Conservation (phyloP, 768 basidiomycete species). For the Heimioporus sp. region DNA sequence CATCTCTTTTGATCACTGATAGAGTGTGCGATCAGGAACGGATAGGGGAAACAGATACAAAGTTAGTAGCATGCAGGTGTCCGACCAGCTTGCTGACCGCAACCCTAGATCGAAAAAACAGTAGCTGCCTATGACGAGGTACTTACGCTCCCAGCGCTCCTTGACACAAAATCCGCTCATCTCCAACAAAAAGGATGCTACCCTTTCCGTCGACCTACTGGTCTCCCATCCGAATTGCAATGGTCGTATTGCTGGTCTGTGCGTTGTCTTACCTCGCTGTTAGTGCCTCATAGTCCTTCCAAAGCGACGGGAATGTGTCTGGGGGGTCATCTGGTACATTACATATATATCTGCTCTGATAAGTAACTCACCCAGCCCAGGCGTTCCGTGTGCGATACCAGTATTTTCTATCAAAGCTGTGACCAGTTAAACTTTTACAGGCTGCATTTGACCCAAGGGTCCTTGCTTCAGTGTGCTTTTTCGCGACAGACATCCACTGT, state of each 20-base stretch:
- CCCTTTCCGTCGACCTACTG: conserved; percentile 73
- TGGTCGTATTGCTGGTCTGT: conserved; percentile 81
- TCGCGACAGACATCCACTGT: conserved; percentile 90
- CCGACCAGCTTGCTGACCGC: conserved; percentile 3
- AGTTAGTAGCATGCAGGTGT: conserved; percentile 34
- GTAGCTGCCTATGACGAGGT: conserved; percentile 89
- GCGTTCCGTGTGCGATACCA: conserved; percentile 46
- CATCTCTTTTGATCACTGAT: neutral
- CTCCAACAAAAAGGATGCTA: conserved; percentile 59
- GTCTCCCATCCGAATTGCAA: conserved; percentile 77
- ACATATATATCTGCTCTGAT: neutral
- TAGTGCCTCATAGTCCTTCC: conserved; percentile 2
- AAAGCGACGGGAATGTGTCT: conserved; percentile 89
- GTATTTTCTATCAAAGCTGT: neutral
- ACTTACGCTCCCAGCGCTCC: neutral
- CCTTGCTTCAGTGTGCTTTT: conserved; percentile 86
- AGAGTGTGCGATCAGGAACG: conserved; percentile 49
- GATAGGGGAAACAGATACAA: conserved; percentile 94
- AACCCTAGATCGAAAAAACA: conserved; percentile 80
- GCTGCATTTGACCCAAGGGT: conserved; percentile 87
- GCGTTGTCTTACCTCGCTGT: neutral
- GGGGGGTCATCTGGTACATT: conserved; percentile 75
- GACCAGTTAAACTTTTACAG: conserved; percentile 34
- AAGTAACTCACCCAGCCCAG: conserved; percentile 26
- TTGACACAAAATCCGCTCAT: neutral